Evolutionary conservation across 1,284 basidiomycete species (phyloP).

Genomic region (Puccinia triticina): DNA sequence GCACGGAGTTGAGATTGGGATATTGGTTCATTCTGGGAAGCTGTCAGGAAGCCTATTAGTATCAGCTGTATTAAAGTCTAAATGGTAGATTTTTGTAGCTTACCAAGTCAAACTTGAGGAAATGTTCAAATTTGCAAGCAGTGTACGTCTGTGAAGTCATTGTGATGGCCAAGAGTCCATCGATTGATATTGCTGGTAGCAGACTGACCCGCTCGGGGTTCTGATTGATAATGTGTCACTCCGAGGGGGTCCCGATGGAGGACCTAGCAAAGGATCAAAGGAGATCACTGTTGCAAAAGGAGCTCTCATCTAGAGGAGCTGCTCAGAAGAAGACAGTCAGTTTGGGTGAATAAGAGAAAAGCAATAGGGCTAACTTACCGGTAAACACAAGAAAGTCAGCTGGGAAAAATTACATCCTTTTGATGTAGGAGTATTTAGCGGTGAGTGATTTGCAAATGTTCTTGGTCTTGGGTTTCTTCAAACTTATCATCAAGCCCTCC

Average conservation of each 20-base stretch:
- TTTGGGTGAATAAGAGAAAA: not conserved
- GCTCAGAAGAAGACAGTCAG: not conserved
- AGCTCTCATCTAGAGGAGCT: conserved; percentile 16
- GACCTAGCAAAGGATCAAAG: conserved; percentile 13
- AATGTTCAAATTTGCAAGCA: conserved; percentile 14
- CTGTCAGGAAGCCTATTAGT: no score
- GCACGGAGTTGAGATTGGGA: conserved; percentile 7
- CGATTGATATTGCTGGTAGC: conserved; percentile 11
- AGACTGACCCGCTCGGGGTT: not conserved
- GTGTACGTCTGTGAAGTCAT: not conserved
- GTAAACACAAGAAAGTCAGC: conserved; percentile 1
- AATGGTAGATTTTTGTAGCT: no score
- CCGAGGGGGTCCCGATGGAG: not conserved
- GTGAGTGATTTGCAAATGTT: no score
- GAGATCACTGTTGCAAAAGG: not conserved
- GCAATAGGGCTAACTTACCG: conserved; percentile 13
- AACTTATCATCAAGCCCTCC: no score
- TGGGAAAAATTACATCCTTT: not conserved
- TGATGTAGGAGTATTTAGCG: no score
- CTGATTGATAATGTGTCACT: not conserved
- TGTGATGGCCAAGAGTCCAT: not conserved
- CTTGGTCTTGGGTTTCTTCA: no score
- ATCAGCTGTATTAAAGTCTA: no score
- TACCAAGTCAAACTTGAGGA: conserved; percentile 11
- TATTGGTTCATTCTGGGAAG: conserved; percentile 3